Evolutionary conservation across 176 grass and related monocot genomes (phyloP).

Genomic region (Phragmites australis): DNA sequence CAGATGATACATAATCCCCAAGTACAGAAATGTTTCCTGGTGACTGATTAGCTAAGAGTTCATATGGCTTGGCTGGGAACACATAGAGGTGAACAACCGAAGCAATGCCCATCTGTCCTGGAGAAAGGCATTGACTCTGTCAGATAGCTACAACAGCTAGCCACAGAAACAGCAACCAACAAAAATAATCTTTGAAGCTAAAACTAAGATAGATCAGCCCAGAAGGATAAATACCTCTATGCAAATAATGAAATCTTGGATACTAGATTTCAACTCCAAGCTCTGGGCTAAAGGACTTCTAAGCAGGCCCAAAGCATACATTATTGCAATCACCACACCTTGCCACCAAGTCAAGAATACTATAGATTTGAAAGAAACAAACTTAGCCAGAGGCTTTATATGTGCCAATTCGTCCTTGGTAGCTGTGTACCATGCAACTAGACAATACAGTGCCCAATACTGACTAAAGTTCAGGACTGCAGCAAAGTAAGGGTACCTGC

Average conservation of each 20-base stretch:
- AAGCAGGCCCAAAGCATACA: constrained; percentile 78
- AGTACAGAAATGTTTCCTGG: constrained; percentile 78
- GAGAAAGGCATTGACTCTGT: constrained; percentile 47
- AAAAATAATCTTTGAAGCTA: constrained; percentile 2
- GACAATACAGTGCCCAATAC: constrained; percentile 97
- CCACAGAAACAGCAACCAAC: constrained; percentile 27
- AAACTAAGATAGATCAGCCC: constrained; percentile 4
- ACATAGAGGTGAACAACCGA: constrained; percentile 91
- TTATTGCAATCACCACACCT: constrained; percentile 89
- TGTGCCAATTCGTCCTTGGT: constrained; percentile 87
- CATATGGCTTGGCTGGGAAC: constrained; percentile 89
- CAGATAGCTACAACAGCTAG: constrained; percentile 30
- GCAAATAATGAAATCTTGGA: constrained; percentile 97
- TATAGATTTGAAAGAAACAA: constrained; percentile 92
- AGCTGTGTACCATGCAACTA: constrained; percentile 90
- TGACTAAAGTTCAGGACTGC: constrained; percentile 92
- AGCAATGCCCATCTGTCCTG: constrained; percentile 94
- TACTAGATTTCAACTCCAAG: constrained; percentile 89
- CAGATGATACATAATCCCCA: constrained; percentile 83
- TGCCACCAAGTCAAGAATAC: constrained; percentile 99
- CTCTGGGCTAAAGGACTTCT: constrained; percentile 87
- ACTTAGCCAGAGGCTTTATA: constrained; percentile 92
- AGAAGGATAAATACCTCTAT: constrained; percentile 79
- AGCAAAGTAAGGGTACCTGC: constrained; percentile 90
- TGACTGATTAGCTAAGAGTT: constrained; percentile 52